Evolutionary conservation across 495 filamentous ascomycete species (phyloP).

Genomic region (Rhizodiscina lignyota): DNA sequence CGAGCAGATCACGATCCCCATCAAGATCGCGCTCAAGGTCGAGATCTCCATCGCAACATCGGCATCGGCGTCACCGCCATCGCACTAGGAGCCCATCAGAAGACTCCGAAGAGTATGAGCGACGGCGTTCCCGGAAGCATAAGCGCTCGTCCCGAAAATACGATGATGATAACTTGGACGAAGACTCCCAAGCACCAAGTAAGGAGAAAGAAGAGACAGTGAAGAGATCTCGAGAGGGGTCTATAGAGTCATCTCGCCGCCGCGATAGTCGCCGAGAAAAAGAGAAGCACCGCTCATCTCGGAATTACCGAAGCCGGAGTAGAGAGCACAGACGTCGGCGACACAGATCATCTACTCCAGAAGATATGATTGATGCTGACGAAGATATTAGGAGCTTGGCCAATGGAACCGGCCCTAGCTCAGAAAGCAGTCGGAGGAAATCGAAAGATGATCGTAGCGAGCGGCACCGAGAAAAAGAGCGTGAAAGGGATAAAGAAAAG

Average conservation of each 20-base stretch:
- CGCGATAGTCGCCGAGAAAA: constrained; percentile 25
- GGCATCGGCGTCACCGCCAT: constrained; percentile 37
- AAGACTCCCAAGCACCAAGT: constrained; percentile 5
- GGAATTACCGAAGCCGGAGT: constrained; percentile 25
- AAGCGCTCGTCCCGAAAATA: constrained; percentile 27
- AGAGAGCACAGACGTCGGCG: constrained; percentile 34
- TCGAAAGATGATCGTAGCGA: constrained; percentile 4
- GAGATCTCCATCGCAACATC: too few relatives aligned
- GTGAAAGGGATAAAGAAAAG: constrained; percentile 12
- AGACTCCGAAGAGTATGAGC: constrained; percentile 31
- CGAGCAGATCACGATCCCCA: constrained; percentile 17
- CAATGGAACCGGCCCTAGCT: constrained; percentile 3
- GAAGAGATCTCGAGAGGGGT: constrained; percentile 12
- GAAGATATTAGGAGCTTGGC: constrained; percentile 1
- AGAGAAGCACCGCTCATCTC: constrained; percentile 28
- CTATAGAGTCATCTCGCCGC: constrained; percentile 21
- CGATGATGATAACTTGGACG: constrained; percentile 25
- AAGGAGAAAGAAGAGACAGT: constrained; percentile 5
- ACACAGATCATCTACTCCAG: constrained; percentile 17
- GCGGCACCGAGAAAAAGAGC: constrained; percentile 14
- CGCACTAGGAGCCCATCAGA: constrained; percentile 34
- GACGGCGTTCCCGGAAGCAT: constrained; percentile 26
- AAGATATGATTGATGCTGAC: constrained; percentile 4
- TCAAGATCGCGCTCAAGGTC: constrained; percentile 27
- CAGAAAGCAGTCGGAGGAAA: constrained; percentile 8